These are phyloP conservation scores for Salicornia ramosissima DNA, from an alignment of 148 eudicot species.

Conservation along the genomic window DNA sequence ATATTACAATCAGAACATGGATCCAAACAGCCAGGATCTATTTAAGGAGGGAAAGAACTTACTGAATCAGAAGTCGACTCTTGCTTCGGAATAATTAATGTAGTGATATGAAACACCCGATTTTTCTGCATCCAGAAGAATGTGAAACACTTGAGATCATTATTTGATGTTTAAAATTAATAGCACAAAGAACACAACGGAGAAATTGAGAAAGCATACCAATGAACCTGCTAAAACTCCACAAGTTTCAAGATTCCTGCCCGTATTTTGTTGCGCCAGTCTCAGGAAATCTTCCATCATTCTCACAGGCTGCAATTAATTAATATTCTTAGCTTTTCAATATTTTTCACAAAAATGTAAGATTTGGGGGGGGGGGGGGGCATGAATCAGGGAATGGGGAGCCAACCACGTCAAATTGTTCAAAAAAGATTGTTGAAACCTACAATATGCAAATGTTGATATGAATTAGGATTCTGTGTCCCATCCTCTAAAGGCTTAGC, in stretches of 20 bases:
- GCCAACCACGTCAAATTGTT: neutral
- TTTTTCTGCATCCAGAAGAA: slow-evolving; percentile 67
- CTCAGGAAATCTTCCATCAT: slow-evolving; percentile 90
- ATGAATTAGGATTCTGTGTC: slow-evolving; percentile 46
- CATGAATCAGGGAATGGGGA: neutral
- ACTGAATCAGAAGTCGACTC: slow-evolving; percentile 98
- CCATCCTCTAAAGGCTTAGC: slow-evolving; percentile 60
- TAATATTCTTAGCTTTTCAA: slow-evolving; percentile 3
- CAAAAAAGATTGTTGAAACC: slow-evolving; percentile 20
- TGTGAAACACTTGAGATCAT: slow-evolving; percentile 16
- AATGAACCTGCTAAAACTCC: slow-evolving; percentile 95
- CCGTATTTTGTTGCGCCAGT: slow-evolving; percentile 75
- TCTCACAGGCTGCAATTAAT: slow-evolving; percentile 71
- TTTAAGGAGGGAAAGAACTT: slow-evolving; percentile 25
- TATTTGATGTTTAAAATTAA: neutral
- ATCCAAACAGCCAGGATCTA: neutral
- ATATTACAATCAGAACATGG: neutral
- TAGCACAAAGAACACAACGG: neutral
- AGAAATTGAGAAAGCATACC: slow-evolving; percentile 37
- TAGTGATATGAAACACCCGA: slow-evolving; percentile 81
- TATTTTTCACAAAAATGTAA: neutral
- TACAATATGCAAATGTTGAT: slow-evolving; percentile 90
- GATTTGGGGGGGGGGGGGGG: too few relatives aligned
- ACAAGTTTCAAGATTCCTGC: slow-evolving; percentile 87
- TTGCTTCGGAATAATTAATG: slow-evolving; percentile 90